A percentile compares a stretch with the other conserved stretches of the same genome.
Evolutionary conservation across 1,284 basidiomycete species (phyloP).

Genomic region (Ustilago vetiveriae): DNA sequence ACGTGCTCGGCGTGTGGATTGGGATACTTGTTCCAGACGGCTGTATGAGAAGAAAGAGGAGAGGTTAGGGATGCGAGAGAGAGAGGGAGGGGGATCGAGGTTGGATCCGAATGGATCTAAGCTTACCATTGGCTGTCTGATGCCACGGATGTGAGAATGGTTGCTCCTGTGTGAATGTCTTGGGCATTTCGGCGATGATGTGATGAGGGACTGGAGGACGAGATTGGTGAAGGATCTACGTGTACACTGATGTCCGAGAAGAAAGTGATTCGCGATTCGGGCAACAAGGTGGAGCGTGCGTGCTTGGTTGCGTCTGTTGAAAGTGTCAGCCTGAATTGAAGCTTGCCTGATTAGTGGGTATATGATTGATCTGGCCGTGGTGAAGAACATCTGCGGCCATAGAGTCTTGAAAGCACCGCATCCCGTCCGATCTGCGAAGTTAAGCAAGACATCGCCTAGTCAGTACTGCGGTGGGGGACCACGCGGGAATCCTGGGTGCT

Average conservation of each 20-base stretch:
- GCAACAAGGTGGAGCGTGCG: neutral
- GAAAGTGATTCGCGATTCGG: too few relatives aligned
- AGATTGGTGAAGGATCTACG: neutral
- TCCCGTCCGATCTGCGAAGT: constrained; percentile 83
- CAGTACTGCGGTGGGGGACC: constrained; percentile 86
- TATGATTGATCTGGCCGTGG: neutral
- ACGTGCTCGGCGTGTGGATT: constrained; percentile 93
- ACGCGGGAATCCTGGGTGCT: constrained; percentile 82
- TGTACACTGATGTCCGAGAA: too few relatives aligned
- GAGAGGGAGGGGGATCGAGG: neutral
- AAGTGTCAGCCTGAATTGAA: too few relatives aligned
- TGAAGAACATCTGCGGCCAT: constrained; percentile 75
- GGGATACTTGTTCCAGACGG: constrained; percentile 92
- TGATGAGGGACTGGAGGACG: too few relatives aligned
- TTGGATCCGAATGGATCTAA: too few relatives aligned
- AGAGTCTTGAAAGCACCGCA: constrained; percentile 82
- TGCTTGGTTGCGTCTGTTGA: too few relatives aligned
- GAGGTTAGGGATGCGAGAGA: neutral
- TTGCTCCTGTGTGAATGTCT: constrained; percentile 30
- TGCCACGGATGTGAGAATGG: constrained; percentile 40
- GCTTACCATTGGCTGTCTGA: constrained; percentile 36
- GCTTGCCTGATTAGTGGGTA: neutral
- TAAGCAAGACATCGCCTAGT: constrained; percentile 81
- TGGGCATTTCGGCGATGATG: too few relatives aligned
- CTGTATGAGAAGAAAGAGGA: constrained; percentile 68